Percentiles rank a stretch among this genome's conserved stretches.
Evolutionary conservation across 129 eudicot species (phyloP).

Genomic region (Lactuca sativa): DNA sequence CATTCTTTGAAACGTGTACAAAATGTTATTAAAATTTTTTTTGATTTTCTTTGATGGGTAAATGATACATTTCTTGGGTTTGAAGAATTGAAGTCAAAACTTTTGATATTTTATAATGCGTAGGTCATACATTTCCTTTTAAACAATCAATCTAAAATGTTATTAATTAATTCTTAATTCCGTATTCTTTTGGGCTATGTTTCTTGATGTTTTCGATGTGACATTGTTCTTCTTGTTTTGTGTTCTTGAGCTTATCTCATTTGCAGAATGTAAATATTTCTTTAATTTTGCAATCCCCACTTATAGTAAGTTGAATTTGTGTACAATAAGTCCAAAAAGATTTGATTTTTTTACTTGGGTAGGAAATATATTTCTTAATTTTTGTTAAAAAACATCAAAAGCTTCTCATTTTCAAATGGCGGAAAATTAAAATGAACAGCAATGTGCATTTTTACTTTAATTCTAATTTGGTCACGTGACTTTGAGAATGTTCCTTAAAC

Average conservation of each 20-base stretch:
- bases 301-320: neutral
- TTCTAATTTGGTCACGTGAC: neutral
- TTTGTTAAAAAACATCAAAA: neutral
- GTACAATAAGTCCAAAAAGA: neutral
- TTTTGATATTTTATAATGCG: neutral
- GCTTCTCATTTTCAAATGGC: neutral
- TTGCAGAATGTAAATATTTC: neutral
- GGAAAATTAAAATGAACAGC: neutral
- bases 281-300: conserved; percentile 3
- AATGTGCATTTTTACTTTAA: neutral
- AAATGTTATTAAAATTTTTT: neutral
- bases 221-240: neutral
- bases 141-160: neutral
- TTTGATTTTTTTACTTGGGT: neutral
- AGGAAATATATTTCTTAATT: neutral
- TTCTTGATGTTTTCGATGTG: neutral
- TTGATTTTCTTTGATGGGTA: neutral
- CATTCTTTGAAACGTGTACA: neutral
- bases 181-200: conserved; percentile 14
- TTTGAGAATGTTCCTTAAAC: neutral
- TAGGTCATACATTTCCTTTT: neutral
- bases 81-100: conserved; percentile 14
- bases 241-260: conserved; percentile 1
- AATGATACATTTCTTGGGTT: conserved; percentile 15
- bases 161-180: neutral